Conservation (phyloP, 805 yeast species). For the Vanderwaltozyma yarrowii region DNA sequence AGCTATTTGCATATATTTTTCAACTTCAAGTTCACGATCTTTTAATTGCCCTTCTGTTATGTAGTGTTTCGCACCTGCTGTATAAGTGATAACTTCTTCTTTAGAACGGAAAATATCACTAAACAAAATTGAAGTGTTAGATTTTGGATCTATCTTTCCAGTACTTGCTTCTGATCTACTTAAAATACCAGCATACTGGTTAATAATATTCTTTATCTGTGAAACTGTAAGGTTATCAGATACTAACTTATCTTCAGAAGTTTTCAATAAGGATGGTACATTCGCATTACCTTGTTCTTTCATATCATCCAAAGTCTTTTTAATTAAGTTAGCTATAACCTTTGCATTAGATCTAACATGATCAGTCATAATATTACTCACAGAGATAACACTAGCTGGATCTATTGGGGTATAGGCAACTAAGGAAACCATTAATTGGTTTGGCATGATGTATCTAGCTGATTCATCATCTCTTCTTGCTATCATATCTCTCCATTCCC, state of each 20-base stretch:
- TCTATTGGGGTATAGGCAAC: slow-evolving; percentile 50
- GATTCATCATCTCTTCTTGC: slow-evolving; percentile 82
- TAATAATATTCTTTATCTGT: slow-evolving; percentile 11
- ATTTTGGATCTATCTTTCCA: background rate
- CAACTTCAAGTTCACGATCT: slow-evolving; percentile 10
- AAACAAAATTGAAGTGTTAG: background rate
- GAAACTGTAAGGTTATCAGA: slow-evolving; percentile 8
- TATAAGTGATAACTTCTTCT: background rate
- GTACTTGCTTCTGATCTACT: too few species aligned
- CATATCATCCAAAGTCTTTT: slow-evolving; percentile 26
- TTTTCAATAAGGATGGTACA: background rate
- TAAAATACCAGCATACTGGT: slow-evolving; percentile 5
- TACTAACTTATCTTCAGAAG: background rate
- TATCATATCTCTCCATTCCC: slow-evolving; percentile 69
- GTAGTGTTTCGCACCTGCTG: slow-evolving; percentile 2
- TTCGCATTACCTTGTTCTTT: slow-evolving; percentile 4
- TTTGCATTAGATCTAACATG: slow-evolving; percentile 48
- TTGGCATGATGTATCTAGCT: slow-evolving; percentile 72
- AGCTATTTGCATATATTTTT: slow-evolving; percentile 5
- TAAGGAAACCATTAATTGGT: slow-evolving; percentile 58
- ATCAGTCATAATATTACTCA: slow-evolving; percentile 38
- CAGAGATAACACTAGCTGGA: slow-evolving; percentile 42
- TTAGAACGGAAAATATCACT: background rate
- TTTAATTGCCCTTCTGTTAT: slow-evolving; percentile 7
- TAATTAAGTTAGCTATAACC: slow-evolving; percentile 49